Base-by-base conservation (phyloP, 495 filamentous ascomycete genomes). In the Penicillium mononematosum region DNA sequence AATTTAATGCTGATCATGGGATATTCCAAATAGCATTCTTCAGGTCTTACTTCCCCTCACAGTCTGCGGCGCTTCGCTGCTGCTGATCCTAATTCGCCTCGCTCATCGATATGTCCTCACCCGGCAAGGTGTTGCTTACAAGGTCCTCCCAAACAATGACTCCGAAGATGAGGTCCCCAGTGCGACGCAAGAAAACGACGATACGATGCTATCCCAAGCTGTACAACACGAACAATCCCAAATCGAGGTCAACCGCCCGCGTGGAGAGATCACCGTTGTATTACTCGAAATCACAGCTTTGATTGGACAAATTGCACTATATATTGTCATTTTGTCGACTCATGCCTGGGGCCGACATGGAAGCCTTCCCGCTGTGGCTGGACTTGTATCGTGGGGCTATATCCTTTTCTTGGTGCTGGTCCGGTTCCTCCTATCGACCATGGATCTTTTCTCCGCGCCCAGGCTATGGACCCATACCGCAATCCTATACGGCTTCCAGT, bases 391-490 rank as follows among this genome's bases (percentile, higher is more conserved):
- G 12, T 96, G 94, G 94, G 73, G 79, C 29, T 99, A 98, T 66
- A 84, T 93, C 46, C 74, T 95, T 42, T 76, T 88, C 27, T 81
- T 99, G 56, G 85, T 85, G 6, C 80, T 83, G 27, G 70, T 90
- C 7, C 86, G 94, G 14, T 76, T 97, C 49, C 76, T 89, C 29
- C 78, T 91, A 53, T 87, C 88, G 17, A 85, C 84, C 57, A 81
- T 83, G 32, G 81, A 82, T 60, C 85, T 85, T 62, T 65, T 64
- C 50, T 78, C 76, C 1, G 81, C 92, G 24, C 88, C 88, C 16
- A 80, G 82, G 41, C 71, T 98, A 10, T 99, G 95, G 95, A 91
- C 91, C 60, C 94, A 99, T 71, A 98, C 95, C 0, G 86, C 91
- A 8, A 74, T 80, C 45, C 80, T 98, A n/a, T 99, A 99, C 69